Conservation (phyloP, 2,329 filamentous ascomycete genomes). For the Pseudovirgaria hyperparasitica region DNA sequence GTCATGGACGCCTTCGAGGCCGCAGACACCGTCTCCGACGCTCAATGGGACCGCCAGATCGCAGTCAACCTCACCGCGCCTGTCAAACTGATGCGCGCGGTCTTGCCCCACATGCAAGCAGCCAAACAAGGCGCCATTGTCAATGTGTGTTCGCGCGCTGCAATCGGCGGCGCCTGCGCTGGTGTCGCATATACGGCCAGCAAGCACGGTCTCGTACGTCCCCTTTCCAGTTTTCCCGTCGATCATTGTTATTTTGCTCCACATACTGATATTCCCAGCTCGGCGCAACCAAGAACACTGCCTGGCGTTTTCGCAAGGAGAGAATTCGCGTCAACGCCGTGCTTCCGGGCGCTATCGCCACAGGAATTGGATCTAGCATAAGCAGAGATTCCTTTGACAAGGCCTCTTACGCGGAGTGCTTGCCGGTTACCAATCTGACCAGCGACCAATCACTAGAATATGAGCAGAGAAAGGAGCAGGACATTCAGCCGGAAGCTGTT, state of each 20-base stretch:
- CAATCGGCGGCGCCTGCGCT: constrained; percentile 24
- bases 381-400: constrained; percentile 12
- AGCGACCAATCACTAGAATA: constrained; percentile 6
- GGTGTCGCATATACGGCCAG: constrained; percentile 35
- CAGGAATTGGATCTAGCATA: no score
- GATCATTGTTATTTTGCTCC: constrained; percentile 3
- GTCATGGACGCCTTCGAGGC: constrained; percentile 30
- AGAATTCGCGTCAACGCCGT: constrained; percentile 35
- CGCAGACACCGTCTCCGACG: constrained; percentile 26
- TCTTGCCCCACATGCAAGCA: constrained; percentile 29
- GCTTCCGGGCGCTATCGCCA: constrained; percentile 24
- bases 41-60: constrained; percentile 28
- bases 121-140: constrained; percentile 29
- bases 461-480: constrained; percentile 10
- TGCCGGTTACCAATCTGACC: constrained; percentile 7
- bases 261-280: constrained; percentile 12
- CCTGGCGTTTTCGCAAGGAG: constrained; percentile 32
- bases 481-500: constrained; percentile 12
- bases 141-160: constrained; percentile 22
- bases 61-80: constrained; percentile 32
- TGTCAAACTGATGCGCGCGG: constrained; percentile 32
- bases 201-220: constrained; percentile 31
- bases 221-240: no score
- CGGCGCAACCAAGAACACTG: constrained; percentile 35
- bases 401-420: constrained; percentile 11